These are phyloP conservation scores for Globisporangium megalacanthum DNA, from an alignment of 352 stramenopile species.

Conservation along the genomic window DNA sequence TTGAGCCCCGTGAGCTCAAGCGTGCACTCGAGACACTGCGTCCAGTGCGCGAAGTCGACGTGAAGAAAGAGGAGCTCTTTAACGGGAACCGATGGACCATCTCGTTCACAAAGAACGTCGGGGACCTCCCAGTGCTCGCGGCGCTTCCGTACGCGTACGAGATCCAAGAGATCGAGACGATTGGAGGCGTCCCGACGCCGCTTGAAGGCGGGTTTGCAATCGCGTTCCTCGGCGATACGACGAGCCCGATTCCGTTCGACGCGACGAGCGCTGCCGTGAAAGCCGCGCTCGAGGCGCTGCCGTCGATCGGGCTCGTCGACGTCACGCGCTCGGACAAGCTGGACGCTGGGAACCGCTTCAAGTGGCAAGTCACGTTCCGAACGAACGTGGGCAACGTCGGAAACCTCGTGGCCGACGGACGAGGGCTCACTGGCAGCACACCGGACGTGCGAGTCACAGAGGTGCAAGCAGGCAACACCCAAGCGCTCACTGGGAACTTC, in stretches of 20 bases:
- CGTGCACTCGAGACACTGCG: slow-evolving; percentile 68
- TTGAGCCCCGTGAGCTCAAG: slow-evolving; percentile 83
- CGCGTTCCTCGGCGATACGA: slow-evolving; percentile 73
- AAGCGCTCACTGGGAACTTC: slow-evolving; percentile 77
- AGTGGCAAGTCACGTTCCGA: slow-evolving; percentile 94
- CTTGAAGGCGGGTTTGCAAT: slow-evolving; percentile 89
- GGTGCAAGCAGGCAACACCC: slow-evolving; percentile 51
- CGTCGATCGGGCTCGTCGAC: slow-evolving; percentile 87
- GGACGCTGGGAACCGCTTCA: slow-evolving; percentile 77
- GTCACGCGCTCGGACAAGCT: slow-evolving; percentile 72
- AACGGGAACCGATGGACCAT: slow-evolving; percentile 92
- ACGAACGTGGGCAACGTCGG: slow-evolving; percentile 77
- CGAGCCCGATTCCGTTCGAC: slow-evolving; percentile 80
- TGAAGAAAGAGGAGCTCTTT: slow-evolving; percentile 57
- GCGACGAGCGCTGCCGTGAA: slow-evolving; percentile 82
- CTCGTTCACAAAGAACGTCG: slow-evolving; percentile 94
- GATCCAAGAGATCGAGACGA: slow-evolving; percentile 89
- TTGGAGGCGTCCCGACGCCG: slow-evolving; percentile 90
- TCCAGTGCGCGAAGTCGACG: slow-evolving; percentile 59
- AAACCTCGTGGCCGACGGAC: slow-evolving; percentile 41
- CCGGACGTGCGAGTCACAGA: slow-evolving; percentile 50
- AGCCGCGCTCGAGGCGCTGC: slow-evolving; percentile 82
- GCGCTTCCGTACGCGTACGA: slow-evolving; percentile 89
- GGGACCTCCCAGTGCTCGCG: slow-evolving; percentile 90
- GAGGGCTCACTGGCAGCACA: slow-evolving; percentile 52